Base-by-base conservation (phyloP, 2,329 filamentous ascomycete genomes). In the Xylariaceae sp. region DNA sequence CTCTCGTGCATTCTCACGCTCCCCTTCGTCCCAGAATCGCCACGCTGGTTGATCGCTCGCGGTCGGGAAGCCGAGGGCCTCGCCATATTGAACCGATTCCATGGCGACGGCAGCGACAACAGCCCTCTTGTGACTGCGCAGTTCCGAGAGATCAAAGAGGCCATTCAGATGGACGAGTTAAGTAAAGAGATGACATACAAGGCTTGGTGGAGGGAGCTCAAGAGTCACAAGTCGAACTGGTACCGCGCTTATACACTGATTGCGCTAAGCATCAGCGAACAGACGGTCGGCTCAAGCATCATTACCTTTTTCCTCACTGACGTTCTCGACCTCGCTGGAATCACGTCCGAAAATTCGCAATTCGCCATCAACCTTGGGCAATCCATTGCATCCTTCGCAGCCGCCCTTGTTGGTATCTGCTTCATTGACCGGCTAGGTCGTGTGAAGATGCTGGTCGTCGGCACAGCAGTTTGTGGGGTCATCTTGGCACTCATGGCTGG, bases 1-100 rank as follows among this genome's bases (percentile, higher is more conserved):
- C 28, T 55, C 44, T 33, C 49, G 38, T 48, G 45, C 45, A 42
- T 52, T 42, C 3, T 47, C 50, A 31, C 45, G 34, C 43, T 53
- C 31, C 17, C 22, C 19, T 28, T 48, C 22, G 34, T 53, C 46
- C 42, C 42, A 2, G 48, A 51, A 43, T 51, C 48, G 14, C 48
- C 48, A 28, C 48, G 48, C 13, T 51, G 48, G 48, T 14, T 45
- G 10, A 51, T 51, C 19, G 19, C 48, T 16, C 42, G 38, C 31
- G 42, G 36, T 16, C 48, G 48, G 10, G 48, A 51, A 19, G 17
- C 48, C 5, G 48, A 51, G 34, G 48, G 42, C 38, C 31, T 51
- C 12, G 40, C 40, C 12, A 28, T 43, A 34, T 36, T 51, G 7
- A 34, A 36, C 48, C 31, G 34, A 31, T 51, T 45, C 40, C 48